These are phyloP conservation scores for Gypsophila paniculata DNA, from an alignment of 179 eudicot genomes.

Conservation along the genomic window DNA sequence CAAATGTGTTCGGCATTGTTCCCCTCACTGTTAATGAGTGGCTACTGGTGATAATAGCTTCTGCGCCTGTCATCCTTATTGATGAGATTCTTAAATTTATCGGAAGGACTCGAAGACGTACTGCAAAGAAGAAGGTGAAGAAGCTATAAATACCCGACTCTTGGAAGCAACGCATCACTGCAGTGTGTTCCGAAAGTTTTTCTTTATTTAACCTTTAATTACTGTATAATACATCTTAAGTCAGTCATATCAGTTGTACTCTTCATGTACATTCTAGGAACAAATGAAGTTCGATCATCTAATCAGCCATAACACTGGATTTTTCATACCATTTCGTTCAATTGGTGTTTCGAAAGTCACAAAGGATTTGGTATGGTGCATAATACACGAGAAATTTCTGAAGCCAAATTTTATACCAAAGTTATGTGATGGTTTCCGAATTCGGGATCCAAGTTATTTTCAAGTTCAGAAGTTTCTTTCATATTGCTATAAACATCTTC, in stretches of 20 bases:
- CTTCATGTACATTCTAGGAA: conserved; percentile 26
- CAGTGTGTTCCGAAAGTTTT: background rate
- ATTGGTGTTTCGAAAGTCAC: background rate
- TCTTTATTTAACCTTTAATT: background rate
- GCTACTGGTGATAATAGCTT: conserved; percentile 63
- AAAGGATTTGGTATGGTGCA: no score
- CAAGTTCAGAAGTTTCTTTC: conserved; percentile 24
- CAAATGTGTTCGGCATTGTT: conserved; percentile 65
- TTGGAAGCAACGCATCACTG: background rate
- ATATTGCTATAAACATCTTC: conserved; percentile 36
- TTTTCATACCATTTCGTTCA: background rate
- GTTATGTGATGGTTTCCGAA: background rate
- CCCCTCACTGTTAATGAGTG: conserved; percentile 65
- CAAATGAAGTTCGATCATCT: conserved; percentile 1
- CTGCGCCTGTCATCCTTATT: conserved; percentile 64
- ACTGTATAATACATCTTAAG: conserved; percentile 14
- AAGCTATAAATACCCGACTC: conserved; percentile 9
- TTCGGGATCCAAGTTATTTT: conserved; percentile 19
- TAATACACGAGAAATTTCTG: background rate
- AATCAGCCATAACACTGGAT: background rate
- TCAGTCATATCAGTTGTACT: conserved; percentile 13
- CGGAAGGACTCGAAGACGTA: conserved; percentile 40
- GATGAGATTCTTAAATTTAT: conserved; percentile 61
- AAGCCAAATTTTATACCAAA: background rate
- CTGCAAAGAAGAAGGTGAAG: conserved; percentile 33